Evolutionary conservation across 495 filamentous ascomycete species (phyloP).

Genomic region (Niebla homalea): DNA sequence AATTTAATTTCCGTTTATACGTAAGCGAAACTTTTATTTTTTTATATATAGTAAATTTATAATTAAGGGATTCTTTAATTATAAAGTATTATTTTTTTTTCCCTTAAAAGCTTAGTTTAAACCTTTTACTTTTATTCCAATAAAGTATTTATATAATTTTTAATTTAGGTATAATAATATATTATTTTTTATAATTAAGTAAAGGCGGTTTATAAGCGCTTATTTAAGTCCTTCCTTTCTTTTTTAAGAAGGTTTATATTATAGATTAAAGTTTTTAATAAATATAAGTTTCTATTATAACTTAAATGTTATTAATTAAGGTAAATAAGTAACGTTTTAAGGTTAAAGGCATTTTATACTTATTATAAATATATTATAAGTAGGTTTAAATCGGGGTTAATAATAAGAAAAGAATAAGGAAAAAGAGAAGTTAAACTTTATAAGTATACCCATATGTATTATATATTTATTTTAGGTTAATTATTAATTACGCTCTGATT

Average conservation of each 20-base stretch:
- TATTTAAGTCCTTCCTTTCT: background rate
- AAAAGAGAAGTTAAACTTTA: background rate
- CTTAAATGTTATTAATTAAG: background rate
- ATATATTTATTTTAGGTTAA: too few species aligned
- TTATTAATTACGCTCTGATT: background rate
- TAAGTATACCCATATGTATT: background rate
- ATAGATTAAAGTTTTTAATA: background rate
- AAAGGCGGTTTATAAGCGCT: background rate
- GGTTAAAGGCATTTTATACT: background rate
- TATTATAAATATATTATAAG: background rate
- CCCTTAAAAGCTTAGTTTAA: too few species aligned
- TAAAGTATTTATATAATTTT: too few species aligned
- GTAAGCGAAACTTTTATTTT: too few species aligned
- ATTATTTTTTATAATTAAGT: background rate
- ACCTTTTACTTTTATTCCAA: too few species aligned
- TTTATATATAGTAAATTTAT: too few species aligned
- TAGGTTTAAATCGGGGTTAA: background rate
- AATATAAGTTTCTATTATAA: background rate
- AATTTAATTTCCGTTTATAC: too few species aligned
- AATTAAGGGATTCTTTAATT: too few species aligned
- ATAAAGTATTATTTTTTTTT: too few species aligned
- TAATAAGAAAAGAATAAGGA: background rate
- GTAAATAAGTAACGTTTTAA: background rate
- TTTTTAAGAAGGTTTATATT: background rate
- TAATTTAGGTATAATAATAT: background rate